A percentile compares a stretch with the other conserved stretches of the same genome.
Evolutionary conservation across 805 yeast species (phyloP).

Genomic region (Sugiyamaella valdiviana): DNA sequence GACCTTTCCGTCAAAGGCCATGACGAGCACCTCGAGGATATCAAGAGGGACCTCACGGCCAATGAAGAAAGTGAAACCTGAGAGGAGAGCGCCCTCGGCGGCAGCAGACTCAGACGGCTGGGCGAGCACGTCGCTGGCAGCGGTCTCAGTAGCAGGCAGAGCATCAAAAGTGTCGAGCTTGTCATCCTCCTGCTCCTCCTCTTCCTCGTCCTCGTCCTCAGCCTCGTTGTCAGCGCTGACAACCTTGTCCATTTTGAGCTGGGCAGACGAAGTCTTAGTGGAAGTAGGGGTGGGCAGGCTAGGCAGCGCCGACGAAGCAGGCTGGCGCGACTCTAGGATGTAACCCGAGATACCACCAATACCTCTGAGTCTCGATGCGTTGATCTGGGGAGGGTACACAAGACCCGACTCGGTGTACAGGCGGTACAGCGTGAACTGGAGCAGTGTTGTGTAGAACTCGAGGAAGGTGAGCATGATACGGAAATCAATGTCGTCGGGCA

Average conservation of each 20-base stretch:
- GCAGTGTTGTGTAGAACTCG: slow-evolving; percentile 88
- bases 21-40: slow-evolving; percentile 76
- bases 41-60: slow-evolving; percentile 97
- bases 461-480: slow-evolving; percentile 94
- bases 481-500: slow-evolving; percentile 91
- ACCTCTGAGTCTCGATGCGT: slow-evolving; percentile 65
- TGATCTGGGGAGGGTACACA: slow-evolving; percentile 86
- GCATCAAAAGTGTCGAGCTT: slow-evolving; percentile 68
- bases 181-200: slow-evolving; percentile 35
- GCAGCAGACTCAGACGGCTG: slow-evolving; percentile 49
- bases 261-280: slow-evolving; percentile 43
- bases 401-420: slow-evolving; percentile 80
- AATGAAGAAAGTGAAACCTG: slow-evolving; percentile 71
- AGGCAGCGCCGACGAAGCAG: slow-evolving; percentile 1
- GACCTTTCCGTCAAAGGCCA: slow-evolving; percentile 80
- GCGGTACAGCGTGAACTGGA: slow-evolving; percentile 81
- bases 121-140: slow-evolving; percentile 42
- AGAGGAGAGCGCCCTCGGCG: slow-evolving; percentile 60
- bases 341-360: slow-evolving; percentile 86
- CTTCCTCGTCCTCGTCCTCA: slow-evolving; percentile 28
- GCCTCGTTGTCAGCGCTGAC: slow-evolving; percentile 33
- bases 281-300: slow-evolving; percentile 16
- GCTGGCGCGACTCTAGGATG: slow-evolving; percentile 49
- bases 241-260: slow-evolving; percentile 35
- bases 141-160: slow-evolving; percentile 42